Evolutionary conservation across 176 grass and related monocot species (phyloP).

Genomic region (Oropetium thomaeum): DNA sequence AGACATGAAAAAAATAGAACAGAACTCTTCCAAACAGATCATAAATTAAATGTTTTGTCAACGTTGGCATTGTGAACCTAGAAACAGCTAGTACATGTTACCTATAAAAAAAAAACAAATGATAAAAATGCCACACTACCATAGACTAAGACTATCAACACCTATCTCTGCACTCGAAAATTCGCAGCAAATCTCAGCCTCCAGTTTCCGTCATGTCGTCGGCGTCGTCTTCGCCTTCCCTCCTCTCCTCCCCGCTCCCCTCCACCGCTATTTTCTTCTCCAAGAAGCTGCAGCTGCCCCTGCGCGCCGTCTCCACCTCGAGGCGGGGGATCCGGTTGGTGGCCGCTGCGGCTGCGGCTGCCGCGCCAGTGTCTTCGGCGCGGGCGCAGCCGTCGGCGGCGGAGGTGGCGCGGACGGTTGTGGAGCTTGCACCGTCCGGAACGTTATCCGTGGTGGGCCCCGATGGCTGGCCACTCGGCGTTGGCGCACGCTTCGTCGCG

Average conservation of each 20-base stretch:
- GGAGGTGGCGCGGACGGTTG: constrained; percentile 75
- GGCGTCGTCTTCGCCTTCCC: constrained; percentile 17
- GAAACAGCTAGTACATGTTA: too few relatives aligned
- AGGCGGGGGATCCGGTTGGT: constrained; percentile 1
- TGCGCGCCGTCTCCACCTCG: not conserved
- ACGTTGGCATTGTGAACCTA: too few relatives aligned
- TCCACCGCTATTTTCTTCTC: constrained; percentile 8
- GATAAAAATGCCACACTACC: not conserved
- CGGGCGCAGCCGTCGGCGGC: constrained; percentile 43
- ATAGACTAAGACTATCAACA: constrained; percentile 8
- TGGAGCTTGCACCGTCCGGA: constrained; percentile 70
- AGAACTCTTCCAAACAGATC: too few relatives aligned
- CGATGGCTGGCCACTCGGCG: constrained; percentile 72
- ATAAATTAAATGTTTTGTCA: too few relatives aligned
- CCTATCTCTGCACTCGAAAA: not conserved
- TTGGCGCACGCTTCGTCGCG: constrained; percentile 77
- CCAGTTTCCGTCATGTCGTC: constrained; percentile 23
- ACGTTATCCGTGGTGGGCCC: constrained; percentile 55
- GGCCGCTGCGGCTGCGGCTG: not conserved
- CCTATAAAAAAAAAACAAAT: not conserved
- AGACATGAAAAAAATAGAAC: too few relatives aligned
- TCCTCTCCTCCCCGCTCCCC: constrained; percentile 30
- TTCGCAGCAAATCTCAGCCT: constrained; percentile 24
- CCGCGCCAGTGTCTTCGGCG: not conserved
- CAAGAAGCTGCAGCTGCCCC: constrained; percentile 27